Evolutionary conservation across 2,329 filamentous ascomycete species (phyloP), one percentile per base, ranked within the genome.

Genomic region (Diaporthe caulivora): DNA sequence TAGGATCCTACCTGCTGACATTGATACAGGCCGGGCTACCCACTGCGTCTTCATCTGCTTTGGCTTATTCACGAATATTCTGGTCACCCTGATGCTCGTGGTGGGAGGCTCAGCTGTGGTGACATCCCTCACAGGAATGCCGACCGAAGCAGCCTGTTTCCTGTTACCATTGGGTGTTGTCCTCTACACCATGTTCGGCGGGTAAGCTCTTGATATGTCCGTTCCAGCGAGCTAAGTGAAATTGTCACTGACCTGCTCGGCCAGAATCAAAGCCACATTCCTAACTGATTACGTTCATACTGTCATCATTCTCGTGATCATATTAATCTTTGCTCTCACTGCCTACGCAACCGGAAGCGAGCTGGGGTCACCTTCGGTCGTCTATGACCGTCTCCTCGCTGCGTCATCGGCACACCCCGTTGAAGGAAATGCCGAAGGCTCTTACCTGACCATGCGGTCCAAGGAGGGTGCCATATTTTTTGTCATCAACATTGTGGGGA

Each of bases 271-370:
- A 83, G 94, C 94, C 0, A 97, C 94, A 0, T 95, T 97, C 78
- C 85, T 97, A 76, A 97, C 95, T 0, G 94, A 96, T 77, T 97
- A 94, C 82, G 89, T 95, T 67, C 95, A 98, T 80, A 97, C 94
- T 0, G 92, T 97, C n/a, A 91, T 94, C 72, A 89, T 97, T 76
- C 84, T 98, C 29, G 88, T 97, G 77, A 95, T 98, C 75, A 94
- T 98, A 77, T 92, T 97, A 80, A 87, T 95, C 65, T 98, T 98
- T 77, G 89, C 95, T 0, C 92, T 97, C 77, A 95, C 92, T 1
- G 89, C 94, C 0, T 98, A 97, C 79, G 92, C 94, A 0, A 93
- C 92, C 0, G 93, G 91, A 26, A 89, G 89, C 1, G 83, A 90
- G 8, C 87, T 97, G 0, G 95, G 95, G 34, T 95, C 92, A 1